Evolutionary conservation across 805 yeast species (phyloP), one percentile per base, ranked within the genome.

Genomic region (Kodamaea lidongshanica): DNA sequence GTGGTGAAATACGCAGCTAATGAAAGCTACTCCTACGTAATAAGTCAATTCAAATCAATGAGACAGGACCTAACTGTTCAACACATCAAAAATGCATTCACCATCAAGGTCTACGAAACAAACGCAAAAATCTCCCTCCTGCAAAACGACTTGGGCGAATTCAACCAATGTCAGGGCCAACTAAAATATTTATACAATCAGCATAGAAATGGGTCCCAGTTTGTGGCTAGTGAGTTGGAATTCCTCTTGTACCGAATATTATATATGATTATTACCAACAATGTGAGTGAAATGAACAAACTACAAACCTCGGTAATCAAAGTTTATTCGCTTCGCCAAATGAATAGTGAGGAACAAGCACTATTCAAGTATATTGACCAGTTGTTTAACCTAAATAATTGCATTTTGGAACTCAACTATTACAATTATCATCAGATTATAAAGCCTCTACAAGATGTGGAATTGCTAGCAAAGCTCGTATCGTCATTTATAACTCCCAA

Each of bases 21-120:
- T 4, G 70, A 69, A 12, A 66, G 69, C 28, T 92, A 92, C 50
- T 67, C 77, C 21, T 89, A 89, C 52, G 56, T 84, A 8, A 80
- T 89, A 48, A 92, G 85, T 52, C 98, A 89, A 56, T 73, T 89
- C 49, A 89, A 88, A 56, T 83, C 96, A 0, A 70, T 92, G 37
- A 67, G 98, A 44, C 98, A 89, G 56, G 98, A 89, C 57, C 58
- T 89, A 40, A 83, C 94, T 3, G 96, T 89, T 7, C 98, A 89
- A 57, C 82, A 82, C 48, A 78, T 89, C 25, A 79, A 79, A 45
- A 76, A 76, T 46, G 77, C 72, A 25, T 83, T 92, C 49, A 74
- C 96, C 0, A 72, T 86, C 5, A 49, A 59, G 32, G 95, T 86
- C 0, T 89, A 92, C 54, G 92, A 86, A 54, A 70, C 77, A 3